phyloP scores from a whole-genome alignment of 306 rosid genomes.

The Rosa lucieae region DNA sequence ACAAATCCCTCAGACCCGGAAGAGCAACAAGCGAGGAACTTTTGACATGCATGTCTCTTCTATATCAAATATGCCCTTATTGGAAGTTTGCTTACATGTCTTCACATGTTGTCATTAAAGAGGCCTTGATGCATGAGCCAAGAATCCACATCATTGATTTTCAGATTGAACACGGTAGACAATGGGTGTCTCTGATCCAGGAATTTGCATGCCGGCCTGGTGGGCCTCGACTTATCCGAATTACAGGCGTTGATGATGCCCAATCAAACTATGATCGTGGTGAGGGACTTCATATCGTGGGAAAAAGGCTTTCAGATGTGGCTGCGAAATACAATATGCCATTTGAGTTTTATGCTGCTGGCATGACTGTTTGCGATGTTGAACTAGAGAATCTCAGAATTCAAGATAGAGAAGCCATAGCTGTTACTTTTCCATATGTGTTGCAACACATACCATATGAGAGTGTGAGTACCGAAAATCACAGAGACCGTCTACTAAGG shows the following conservation, averaged over 20 bases:
- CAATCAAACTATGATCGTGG: conserved; percentile 80
- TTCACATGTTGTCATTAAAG: conserved; percentile 59
- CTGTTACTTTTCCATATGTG: conserved; percentile 67
- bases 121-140: conserved; percentile 65
- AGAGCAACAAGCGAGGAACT: conserved; percentile 74
- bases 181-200: conserved; percentile 58
- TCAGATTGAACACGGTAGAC: conserved; percentile 87
- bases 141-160: conserved; percentile 83
- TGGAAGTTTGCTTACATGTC: conserved; percentile 72
- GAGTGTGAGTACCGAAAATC: conserved; percentile 85
- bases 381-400: conserved; percentile 42
- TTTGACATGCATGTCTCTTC: conserved; percentile 64
- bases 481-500: conserved; percentile 76
- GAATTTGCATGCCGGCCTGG: conserved; percentile 59
- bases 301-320: conserved; percentile 37
- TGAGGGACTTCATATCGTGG: conserved; percentile 77
- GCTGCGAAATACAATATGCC: conserved; percentile 50
- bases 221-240: conserved; percentile 55
- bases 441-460: conserved; percentile 97
- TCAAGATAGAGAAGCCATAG: conserved; percentile 62
- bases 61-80: conserved; percentile 68
- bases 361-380: conserved; percentile 71
- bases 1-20: conserved; percentile 64
- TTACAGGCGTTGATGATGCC: conserved; percentile 85
- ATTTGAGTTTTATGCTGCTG: conserved; percentile 76